These are phyloP conservation scores for Cyclotella distinguenda DNA, from an alignment of 108 stramenopile species.

Conservation along the genomic window DNA sequence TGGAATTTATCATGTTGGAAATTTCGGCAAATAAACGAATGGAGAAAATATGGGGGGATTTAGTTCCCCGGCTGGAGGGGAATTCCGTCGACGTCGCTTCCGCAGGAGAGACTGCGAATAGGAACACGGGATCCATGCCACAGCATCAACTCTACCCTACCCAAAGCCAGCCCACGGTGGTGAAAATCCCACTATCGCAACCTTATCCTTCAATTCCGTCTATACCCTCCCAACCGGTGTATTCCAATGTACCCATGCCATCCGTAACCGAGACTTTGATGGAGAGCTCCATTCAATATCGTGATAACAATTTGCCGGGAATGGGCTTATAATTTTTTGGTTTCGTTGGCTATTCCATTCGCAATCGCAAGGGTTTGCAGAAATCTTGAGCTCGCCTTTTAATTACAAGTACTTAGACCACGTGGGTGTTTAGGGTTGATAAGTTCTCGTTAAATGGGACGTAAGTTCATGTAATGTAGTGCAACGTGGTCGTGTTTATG, in stretches of 20 bases:
- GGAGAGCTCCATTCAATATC: constrained; percentile 46
- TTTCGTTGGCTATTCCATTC: not conserved
- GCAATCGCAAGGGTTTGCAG: not conserved
- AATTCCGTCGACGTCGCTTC: not conserved
- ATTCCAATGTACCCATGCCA: constrained; percentile 36
- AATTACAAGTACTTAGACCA: too few species aligned
- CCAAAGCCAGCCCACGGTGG: constrained; percentile 9
- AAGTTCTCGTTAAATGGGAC: too few species aligned
- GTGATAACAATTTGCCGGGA: constrained; percentile 30
- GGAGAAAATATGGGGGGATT: constrained; percentile 89
- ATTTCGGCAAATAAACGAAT: constrained; percentile 92
- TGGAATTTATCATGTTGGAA: constrained; percentile 91
- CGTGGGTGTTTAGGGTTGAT: too few species aligned
- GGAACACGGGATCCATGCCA: not conserved
- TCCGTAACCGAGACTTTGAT: constrained; percentile 19
- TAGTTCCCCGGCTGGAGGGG: constrained; percentile 86
- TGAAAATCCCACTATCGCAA: constrained; percentile 28
- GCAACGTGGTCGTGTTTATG: too few species aligned
- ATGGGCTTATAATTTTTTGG: constrained; percentile 33
- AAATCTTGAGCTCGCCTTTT: too few species aligned
- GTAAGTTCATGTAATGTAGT: too few species aligned
- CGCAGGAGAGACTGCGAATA: not conserved
- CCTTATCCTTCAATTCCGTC: constrained; percentile 20
- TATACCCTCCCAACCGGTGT: constrained; percentile 22
- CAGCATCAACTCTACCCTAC: constrained; percentile 6